Conservation (phyloP, 306 rosid genomes). For the Vigna radiata region DNA sequence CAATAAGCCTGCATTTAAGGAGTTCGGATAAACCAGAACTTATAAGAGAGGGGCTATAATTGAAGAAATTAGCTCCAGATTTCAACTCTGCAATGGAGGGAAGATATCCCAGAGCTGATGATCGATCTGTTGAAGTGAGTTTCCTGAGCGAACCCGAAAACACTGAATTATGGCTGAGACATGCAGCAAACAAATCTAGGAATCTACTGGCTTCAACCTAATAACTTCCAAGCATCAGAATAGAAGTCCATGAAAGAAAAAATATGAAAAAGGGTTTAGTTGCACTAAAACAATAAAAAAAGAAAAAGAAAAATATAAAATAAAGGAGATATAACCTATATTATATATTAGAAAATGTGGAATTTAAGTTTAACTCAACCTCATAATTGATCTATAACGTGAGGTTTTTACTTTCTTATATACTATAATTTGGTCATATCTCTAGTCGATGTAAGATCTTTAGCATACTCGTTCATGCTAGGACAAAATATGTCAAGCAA, state of each 20-base stretch:
- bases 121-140: conserved; percentile 58
- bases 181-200: conserved; percentile 76
- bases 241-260: conserved; percentile 23
- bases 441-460: no score
- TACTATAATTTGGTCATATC: no score
- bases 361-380: no score
- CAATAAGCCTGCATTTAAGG: conserved; percentile 51
- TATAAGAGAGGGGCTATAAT: conserved; percentile 50
- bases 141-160: conserved; percentile 81
- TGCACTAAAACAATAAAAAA: conserved; percentile 18
- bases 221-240: conserved; percentile 47
- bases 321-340: conserved; percentile 14
- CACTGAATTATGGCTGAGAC: conserved; percentile 81
- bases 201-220: conserved; percentile 82
- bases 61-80: conserved; percentile 62
- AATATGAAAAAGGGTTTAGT: conserved; percentile 8
- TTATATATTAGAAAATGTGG: no score
- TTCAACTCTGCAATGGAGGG: conserved; percentile 83
- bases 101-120: conserved; percentile 72
- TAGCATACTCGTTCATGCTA: no score
- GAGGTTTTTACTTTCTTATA: no score
- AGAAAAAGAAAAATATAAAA: neutral
- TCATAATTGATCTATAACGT: no score
- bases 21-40: conserved; percentile 52
- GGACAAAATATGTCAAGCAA: no score